Evolutionary conservation across 2,329 filamentous ascomycete species (phyloP).

Genomic region (Chaetomium globosum): DNA sequence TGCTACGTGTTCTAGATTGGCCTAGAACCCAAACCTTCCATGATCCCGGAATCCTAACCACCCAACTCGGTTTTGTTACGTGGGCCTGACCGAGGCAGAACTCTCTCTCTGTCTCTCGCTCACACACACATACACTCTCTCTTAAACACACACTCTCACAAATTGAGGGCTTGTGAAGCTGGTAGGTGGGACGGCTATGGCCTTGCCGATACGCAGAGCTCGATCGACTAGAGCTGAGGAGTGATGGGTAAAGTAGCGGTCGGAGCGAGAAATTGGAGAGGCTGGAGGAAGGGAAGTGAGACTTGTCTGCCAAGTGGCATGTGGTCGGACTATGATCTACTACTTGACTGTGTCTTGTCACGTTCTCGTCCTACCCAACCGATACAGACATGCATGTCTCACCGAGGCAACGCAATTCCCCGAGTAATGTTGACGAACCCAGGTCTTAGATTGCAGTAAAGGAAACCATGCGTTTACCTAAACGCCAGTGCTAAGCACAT

Average conservation of each 20-base stretch:
- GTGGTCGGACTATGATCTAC: neutral
- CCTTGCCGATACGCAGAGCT: neutral
- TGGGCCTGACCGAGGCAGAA: too few relatives aligned
- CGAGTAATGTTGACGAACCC: neutral
- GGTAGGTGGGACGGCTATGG: neutral
- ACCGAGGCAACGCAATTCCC: neutral
- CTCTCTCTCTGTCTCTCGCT: neutral
- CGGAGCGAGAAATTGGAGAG: neutral
- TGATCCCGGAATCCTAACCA: too few relatives aligned
- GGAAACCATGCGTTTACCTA: neutral
- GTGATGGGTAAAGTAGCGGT: neutral
- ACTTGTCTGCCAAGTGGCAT: neutral
- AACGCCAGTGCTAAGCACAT: neutral
- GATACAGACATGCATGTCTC: conserved; percentile 2
- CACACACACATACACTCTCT: too few relatives aligned
- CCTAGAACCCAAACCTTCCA: too few relatives aligned
- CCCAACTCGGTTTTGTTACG: too few relatives aligned
- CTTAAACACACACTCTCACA: too few relatives aligned
- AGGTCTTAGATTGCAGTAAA: conserved; percentile 7
- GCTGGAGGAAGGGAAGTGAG: conserved; percentile 1
- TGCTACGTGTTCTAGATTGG: too few relatives aligned
- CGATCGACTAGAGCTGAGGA: neutral
- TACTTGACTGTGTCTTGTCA: neutral
- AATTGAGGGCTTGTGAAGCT: neutral
- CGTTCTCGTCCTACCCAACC: neutral